Base-by-base conservation (phyloP, 768 basidiomycete genomes). In the Gloeophyllum trabeum region DNA sequence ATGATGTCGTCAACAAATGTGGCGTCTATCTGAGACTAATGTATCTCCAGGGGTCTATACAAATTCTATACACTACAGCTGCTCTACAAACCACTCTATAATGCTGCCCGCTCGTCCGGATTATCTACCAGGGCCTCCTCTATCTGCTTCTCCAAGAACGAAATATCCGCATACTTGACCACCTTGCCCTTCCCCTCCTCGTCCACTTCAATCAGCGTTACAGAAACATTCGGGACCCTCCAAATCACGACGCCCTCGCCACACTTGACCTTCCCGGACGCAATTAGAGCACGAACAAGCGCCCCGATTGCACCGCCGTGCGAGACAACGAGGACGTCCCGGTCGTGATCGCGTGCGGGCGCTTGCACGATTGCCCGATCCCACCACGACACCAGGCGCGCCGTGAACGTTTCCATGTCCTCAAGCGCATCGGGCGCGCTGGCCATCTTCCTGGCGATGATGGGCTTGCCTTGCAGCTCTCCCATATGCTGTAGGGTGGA, bases 351-450 rank as follows among this genome's bases (percentile, higher is more conserved):
- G 20, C 24, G 7, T 6, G 45, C 41, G 16, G 40, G 35, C 35
- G 35, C 7, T 38, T 40, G 26, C 39, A 46, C 37, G 16, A 55
- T 52, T 22, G 59, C 57, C 42, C 54, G 54, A 34, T 71, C 61
- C 76, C 86, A 88, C 83, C 85, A 89, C 2, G 51, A 43, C 28
- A 69, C 45, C 14, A 68, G 66, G n/a, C 86, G 73, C 38, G 61
- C 54, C 3, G 50, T 42, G 51, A 86, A 72, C 24, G 54, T 59
- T 16, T 53, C 52, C 1, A 46, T 45, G 2, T 58, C 53, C 54
- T 81, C 77, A 6, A 52, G 24, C 43, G 52, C 46, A 14, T 45
- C 38, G 18, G 57, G 47, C 12, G 49, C 25, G 43, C 40, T 35
- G 6, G 40, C 28, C 16, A 46, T 42, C 45, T 13, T 40, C 13